Evolutionary conservation across 768 basidiomycete genomes (phyloP).

Genomic region (Hemileccinum rubropunctum): DNA sequence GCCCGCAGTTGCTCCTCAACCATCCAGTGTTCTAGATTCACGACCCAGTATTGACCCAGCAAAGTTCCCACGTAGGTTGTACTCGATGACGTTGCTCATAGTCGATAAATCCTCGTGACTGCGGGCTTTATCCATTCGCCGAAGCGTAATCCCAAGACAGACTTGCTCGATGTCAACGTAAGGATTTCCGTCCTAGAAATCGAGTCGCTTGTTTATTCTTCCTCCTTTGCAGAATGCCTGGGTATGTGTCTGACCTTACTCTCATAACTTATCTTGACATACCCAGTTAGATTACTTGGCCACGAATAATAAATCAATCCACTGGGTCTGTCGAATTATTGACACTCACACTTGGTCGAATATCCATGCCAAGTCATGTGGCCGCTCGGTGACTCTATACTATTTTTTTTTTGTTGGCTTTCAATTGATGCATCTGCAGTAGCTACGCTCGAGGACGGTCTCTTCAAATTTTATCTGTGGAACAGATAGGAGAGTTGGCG

Average conservation of each 20-base stretch:
- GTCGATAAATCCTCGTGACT: conserved; percentile 2
- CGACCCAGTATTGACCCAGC: no score
- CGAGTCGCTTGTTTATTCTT: no score
- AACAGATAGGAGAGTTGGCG: no score
- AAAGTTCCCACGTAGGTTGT: conserved; percentile 44
- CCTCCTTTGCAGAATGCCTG: conserved; percentile 15
- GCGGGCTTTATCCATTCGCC: conserved; percentile 37
- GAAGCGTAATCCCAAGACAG: conserved; percentile 50
- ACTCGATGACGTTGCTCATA: no score
- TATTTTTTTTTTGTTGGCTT: no score
- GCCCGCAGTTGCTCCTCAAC: conserved; percentile 31
- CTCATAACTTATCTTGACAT: not conserved
- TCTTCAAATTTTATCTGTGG: no score
- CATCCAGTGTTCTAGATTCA: conserved; percentile 50
- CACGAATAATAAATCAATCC: conserved; percentile 46
- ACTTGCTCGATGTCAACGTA: conserved; percentile 40
- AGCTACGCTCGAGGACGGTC: no score
- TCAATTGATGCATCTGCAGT: no score
- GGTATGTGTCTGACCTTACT: conserved; percentile 6
- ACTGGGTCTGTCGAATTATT: conserved; percentile 24
- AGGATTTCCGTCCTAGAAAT: not conserved
- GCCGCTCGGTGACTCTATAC: no score
- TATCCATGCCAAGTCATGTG: conserved; percentile 9
- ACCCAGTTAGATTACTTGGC: conserved; percentile 40
- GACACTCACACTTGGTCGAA: not conserved